These are phyloP conservation scores for Pseudomonodictys pantanalensis DNA, from an alignment of 495 filamentous ascomycete species.

Conservation along the genomic window DNA sequence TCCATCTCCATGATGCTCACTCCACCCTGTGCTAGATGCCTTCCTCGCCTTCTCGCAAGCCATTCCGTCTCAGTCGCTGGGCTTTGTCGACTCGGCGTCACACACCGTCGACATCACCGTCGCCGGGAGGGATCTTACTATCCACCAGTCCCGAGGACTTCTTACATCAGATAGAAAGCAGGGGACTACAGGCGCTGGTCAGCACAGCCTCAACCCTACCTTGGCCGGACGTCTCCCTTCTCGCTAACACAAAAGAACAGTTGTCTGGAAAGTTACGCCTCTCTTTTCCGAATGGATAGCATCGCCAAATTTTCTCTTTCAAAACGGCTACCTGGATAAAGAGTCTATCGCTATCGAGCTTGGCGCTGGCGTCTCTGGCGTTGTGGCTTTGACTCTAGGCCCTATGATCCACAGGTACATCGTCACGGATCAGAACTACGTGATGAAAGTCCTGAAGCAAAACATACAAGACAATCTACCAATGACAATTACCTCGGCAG, in stretches of 20 bases:
- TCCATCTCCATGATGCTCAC: background rate
- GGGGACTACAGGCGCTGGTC: conserved; percentile 90
- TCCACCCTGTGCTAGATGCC: conserved; percentile 59
- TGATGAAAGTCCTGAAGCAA: conserved; percentile 65
- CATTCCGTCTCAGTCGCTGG: conserved; percentile 74
- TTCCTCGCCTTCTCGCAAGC: conserved; percentile 78
- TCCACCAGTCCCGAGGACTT: conserved; percentile 81
- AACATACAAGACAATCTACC: conserved; percentile 67
- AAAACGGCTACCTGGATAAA: conserved; percentile 50
- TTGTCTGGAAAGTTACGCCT: conserved; percentile 91
- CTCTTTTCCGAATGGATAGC: conserved; percentile 79
- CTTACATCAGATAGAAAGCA: conserved; percentile 71
- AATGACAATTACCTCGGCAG: background rate
- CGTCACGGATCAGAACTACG: conserved; percentile 87
- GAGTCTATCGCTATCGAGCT: conserved; percentile 71
- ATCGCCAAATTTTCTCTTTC: conserved; percentile 62
- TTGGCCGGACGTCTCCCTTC: conserved; percentile 5
- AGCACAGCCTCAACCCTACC: conserved; percentile 31
- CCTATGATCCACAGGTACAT: conserved; percentile 63
- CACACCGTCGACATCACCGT: conserved; percentile 65
- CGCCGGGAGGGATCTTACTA: conserved; percentile 65
- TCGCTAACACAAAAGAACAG: conserved; percentile 43
- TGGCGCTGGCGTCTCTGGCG: conserved; percentile 79
- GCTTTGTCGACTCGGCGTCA: conserved; percentile 74
- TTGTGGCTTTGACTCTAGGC: conserved; percentile 65